Conservation (phyloP, 345 rosid genomes). For the Boechera retrofracta region DNA sequence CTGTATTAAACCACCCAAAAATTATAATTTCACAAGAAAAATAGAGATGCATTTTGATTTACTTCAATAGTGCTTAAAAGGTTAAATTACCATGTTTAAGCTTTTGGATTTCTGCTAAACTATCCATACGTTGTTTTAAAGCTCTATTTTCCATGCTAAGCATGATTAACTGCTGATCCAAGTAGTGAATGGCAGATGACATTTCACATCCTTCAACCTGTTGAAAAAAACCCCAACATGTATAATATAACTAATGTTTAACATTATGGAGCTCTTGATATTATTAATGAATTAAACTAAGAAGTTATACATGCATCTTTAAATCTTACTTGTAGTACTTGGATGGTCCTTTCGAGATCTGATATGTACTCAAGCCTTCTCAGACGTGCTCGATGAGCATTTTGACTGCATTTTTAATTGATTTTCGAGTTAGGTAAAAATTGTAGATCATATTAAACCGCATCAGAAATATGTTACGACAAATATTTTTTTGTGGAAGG, state of each 20-base stretch:
- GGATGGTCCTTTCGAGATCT: slow-evolving; percentile 66
- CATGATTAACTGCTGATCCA: slow-evolving; percentile 65
- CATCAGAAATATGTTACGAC: not conserved
- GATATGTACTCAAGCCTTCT: slow-evolving; percentile 69
- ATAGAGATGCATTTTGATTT: not conserved
- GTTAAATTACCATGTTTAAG: slow-evolving; percentile 62
- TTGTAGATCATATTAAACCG: too few relatives aligned
- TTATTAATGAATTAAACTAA: not conserved
- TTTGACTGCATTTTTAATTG: slow-evolving; percentile 52
- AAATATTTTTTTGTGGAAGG: not conserved
- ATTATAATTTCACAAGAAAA: not conserved
- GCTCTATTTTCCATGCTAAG: slow-evolving; percentile 77
- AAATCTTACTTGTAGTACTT: slow-evolving; percentile 57
- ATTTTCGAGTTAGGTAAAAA: not conserved
- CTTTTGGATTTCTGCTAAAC: slow-evolving; percentile 67
- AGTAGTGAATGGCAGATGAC: slow-evolving; percentile 65
- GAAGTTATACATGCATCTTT: not conserved
- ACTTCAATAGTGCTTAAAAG: not conserved
- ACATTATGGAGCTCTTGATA: not conserved
- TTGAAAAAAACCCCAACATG: not conserved
- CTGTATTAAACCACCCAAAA: slow-evolving; percentile 43
- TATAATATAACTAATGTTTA: not conserved
- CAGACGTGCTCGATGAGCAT: slow-evolving; percentile 64
- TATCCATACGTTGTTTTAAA: slow-evolving; percentile 66
- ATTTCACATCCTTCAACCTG: slow-evolving; percentile 77